A percentile compares a stretch with the other conserved stretches of the same genome.
phyloP scores from a whole-genome alignment of 2,329 filamentous ascomycete genomes.

The Kalmusia sp. region DNA sequence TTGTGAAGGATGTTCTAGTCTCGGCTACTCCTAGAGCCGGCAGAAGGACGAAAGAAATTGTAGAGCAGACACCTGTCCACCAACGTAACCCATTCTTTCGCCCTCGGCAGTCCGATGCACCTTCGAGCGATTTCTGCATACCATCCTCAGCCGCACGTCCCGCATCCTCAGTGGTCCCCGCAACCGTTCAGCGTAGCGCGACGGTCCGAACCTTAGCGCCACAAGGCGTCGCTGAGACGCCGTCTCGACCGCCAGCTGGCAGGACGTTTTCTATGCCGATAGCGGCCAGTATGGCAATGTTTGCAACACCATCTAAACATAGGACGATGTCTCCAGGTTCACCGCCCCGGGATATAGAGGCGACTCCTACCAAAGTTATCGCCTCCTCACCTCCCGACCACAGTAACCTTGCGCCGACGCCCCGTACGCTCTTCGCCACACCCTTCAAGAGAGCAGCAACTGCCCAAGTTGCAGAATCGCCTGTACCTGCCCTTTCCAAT shows the following conservation, averaged over 20 bases:
- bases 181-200: constrained; percentile 35
- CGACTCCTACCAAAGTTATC: constrained; percentile 31
- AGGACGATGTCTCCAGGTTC: constrained; percentile 11
- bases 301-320: constrained; percentile 41
- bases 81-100: constrained; percentile 33
- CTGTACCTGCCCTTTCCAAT: constrained; percentile 17
- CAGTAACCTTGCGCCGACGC: constrained; percentile 8
- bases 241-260: constrained; percentile 47
- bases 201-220: constrained; percentile 37
- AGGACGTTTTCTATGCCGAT: constrained; percentile 34
- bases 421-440: constrained; percentile 25
- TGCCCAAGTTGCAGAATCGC: constrained; percentile 4
- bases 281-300: constrained; percentile 34
- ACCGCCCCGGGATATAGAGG: constrained; percentile 14
- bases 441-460: constrained; percentile 22
- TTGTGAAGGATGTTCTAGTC: constrained; percentile 46
- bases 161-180: constrained; percentile 30
- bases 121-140: constrained; percentile 44
- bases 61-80: constrained; percentile 38
- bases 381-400: constrained; percentile 18
- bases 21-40: constrained; percentile 51
- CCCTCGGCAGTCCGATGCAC: constrained; percentile 21
- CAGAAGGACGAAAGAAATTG: constrained; percentile 40
- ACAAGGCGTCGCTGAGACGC: constrained; percentile 50
- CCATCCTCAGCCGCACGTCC: constrained; percentile 50